These are phyloP conservation scores for Creolimax fragrantissima DNA, from an alignment of 78 protist genomes.

Conservation along the genomic window DNA sequence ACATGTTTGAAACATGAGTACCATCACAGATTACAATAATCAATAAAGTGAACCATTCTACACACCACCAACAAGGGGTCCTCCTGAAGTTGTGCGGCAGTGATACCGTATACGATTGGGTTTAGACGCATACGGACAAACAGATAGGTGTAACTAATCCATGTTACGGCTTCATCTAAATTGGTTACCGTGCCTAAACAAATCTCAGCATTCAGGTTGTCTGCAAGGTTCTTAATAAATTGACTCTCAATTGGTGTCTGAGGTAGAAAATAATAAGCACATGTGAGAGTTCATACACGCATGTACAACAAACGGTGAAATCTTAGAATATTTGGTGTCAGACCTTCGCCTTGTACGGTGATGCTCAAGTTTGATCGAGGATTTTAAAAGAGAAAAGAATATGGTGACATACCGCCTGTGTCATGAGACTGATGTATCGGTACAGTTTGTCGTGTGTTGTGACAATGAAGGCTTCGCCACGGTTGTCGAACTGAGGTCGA, in stretches of 20 bases:
- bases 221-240: slow-evolving; percentile 47
- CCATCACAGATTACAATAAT: neutral
- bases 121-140: slow-evolving; percentile 81
- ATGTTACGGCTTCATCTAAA: slow-evolving; percentile 77
- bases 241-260: slow-evolving; percentile 81
- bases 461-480: slow-evolving; percentile 87
- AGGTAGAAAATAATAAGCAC: no score
- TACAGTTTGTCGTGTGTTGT: slow-evolving; percentile 74
- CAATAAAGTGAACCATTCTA: neutral
- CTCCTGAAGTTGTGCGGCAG: neutral
- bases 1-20: neutral
- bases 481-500: slow-evolving; percentile 95
- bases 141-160: slow-evolving; percentile 93
- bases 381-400: no score
- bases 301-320: neutral
- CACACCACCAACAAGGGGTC: slow-evolving; percentile 10
- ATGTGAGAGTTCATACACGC: neutral
- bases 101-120: slow-evolving; percentile 84
- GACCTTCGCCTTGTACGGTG: no score
- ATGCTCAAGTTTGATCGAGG: no score
- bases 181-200: slow-evolving; percentile 90
- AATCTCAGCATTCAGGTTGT: slow-evolving; percentile 94
- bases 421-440: slow-evolving; percentile 65
- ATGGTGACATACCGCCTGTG: neutral
- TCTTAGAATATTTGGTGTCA: no score